These are phyloP conservation scores for Teratosphaeria viscida DNA, from an alignment of 2,329 filamentous ascomycete genomes.

Conservation along the genomic window DNA sequence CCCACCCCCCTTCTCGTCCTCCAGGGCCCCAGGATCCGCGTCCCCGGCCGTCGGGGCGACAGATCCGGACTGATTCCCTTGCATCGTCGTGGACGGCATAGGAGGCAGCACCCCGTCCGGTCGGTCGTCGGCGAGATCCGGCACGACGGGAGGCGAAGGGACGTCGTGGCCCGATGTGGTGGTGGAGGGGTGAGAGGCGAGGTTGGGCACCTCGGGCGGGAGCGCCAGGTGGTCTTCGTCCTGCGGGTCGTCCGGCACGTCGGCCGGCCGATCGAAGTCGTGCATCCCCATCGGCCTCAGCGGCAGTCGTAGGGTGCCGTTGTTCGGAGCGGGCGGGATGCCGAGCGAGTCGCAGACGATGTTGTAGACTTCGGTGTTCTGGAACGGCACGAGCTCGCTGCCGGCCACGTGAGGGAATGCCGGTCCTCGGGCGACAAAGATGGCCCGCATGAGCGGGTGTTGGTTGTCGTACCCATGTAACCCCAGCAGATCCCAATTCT, in stretches of 20 bases:
- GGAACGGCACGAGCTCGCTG: constrained; percentile 66
- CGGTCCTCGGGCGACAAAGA: constrained; percentile 84
- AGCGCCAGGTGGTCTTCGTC: constrained; percentile 2
- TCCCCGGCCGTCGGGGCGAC: neutral
- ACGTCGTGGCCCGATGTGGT: neutral
- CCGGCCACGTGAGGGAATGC: constrained; percentile 81
- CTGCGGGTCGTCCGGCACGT: constrained; percentile 4
- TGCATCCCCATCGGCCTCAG: constrained; percentile 55
- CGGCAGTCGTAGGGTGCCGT: constrained; percentile 71
- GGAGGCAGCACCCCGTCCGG: constrained; percentile 5
- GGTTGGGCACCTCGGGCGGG: constrained; percentile 3
- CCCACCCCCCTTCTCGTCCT: constrained; percentile 6
- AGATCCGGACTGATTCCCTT: neutral
- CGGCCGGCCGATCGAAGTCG: constrained; percentile 5
- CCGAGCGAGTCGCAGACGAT: constrained; percentile 82
- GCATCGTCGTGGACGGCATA: neutral
- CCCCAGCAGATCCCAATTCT: constrained; percentile 35
- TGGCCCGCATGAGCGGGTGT: constrained; percentile 89
- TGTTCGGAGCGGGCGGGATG: constrained; percentile 65
- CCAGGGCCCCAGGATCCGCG: constrained; percentile 11
- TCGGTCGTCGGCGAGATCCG: constrained; percentile 4
- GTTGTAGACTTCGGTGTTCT: constrained; percentile 93
- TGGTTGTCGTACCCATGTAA: constrained; percentile 93
- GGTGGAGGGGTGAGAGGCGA: neutral
- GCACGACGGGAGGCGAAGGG: constrained; percentile 1